Percentiles rank a stretch among this genome's conserved stretches.
These are phyloP conservation scores for Collybia sp. DNA, from an alignment of 768 basidiomycete genomes.

Conservation along the genomic window DNA sequence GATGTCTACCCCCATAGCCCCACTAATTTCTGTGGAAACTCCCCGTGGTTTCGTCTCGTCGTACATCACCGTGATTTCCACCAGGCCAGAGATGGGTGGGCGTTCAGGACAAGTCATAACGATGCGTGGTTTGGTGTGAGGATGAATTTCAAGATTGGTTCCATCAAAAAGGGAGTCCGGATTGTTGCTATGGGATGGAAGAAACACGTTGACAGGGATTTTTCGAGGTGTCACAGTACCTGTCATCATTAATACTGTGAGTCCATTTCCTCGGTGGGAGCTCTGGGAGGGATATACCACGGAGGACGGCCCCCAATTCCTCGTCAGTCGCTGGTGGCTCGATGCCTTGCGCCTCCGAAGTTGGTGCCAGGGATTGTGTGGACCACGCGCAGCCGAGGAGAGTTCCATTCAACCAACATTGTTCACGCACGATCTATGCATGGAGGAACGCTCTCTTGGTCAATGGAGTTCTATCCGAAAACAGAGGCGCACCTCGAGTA, in stretches of 20 bases:
- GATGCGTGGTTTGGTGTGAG: slow-evolving; percentile 38
- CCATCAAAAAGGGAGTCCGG: slow-evolving; percentile 41
- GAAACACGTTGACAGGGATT: slow-evolving; percentile 71
- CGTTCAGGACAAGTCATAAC: slow-evolving; percentile 65
- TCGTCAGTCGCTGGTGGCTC: slow-evolving; percentile 41
- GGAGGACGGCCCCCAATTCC: slow-evolving; percentile 60
- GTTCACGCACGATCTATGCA: slow-evolving; percentile 67
- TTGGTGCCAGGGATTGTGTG: slow-evolving; percentile 38
- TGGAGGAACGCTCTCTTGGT: background rate
- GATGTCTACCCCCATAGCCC: slow-evolving; percentile 53
- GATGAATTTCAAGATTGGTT: slow-evolving; percentile 8
- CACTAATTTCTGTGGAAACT: slow-evolving; percentile 50
- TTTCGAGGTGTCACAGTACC: slow-evolving; percentile 49
- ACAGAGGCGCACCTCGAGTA: slow-evolving; percentile 53
- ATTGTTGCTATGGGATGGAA: slow-evolving; percentile 37
- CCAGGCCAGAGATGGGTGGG: slow-evolving; percentile 56
- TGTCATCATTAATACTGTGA: slow-evolving; percentile 16
- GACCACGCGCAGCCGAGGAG: slow-evolving; percentile 58
- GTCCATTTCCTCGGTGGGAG: slow-evolving; percentile 1
- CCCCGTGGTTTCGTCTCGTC: slow-evolving; percentile 54
- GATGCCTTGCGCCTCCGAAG: slow-evolving; percentile 19
- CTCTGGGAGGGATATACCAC: slow-evolving; percentile 35
- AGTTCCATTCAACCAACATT: slow-evolving; percentile 82
- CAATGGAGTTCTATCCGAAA: no score
- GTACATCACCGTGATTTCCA: slow-evolving; percentile 60